Evolutionary conservation across 176 grass and related monocot genomes (phyloP).

Genomic region (Echinochloa phyllopogon): DNA sequence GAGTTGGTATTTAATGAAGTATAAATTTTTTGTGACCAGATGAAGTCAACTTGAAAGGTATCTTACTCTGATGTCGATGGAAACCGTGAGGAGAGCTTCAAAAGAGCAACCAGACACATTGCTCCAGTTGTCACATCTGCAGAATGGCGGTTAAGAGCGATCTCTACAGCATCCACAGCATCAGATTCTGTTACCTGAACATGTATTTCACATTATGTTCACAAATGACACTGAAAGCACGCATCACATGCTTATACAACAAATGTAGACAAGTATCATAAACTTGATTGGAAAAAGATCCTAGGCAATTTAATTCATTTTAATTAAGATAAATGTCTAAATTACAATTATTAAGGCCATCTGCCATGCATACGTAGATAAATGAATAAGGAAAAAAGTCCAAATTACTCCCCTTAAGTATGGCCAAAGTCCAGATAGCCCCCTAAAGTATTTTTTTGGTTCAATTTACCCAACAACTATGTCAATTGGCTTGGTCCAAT

Average conservation of each 20-base stretch:
- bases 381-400: not conserved
- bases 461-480: no score
- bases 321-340: not conserved
- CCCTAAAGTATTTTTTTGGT: no score
- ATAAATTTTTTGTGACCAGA: conserved; percentile 7
- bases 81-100: conserved; percentile 94
- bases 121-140: conserved; percentile 81
- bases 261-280: conserved; percentile 6
- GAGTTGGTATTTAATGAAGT: conserved; percentile 22
- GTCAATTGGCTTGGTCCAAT: no score
- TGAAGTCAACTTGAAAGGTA: conserved; percentile 28
- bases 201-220: conserved; percentile 23
- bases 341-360: not conserved
- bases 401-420: no score
- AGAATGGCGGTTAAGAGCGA: conserved; percentile 60
- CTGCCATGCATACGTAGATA: not conserved
- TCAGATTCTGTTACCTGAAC: conserved; percentile 88
- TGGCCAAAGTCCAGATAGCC: no score
- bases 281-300: not conserved
- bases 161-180: conserved; percentile 68
- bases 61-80: conserved; percentile 81
- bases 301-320: not conserved
- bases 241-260: conserved; percentile 10
- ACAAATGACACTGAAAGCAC: not conserved
- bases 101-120: conserved; percentile 92